A percentile compares a stretch with the other conserved stretches of the same genome.
phyloP scores from a whole-genome alignment of 192 early-diverging fungal genomes.

The Allomyces arbusculus region DNA sequence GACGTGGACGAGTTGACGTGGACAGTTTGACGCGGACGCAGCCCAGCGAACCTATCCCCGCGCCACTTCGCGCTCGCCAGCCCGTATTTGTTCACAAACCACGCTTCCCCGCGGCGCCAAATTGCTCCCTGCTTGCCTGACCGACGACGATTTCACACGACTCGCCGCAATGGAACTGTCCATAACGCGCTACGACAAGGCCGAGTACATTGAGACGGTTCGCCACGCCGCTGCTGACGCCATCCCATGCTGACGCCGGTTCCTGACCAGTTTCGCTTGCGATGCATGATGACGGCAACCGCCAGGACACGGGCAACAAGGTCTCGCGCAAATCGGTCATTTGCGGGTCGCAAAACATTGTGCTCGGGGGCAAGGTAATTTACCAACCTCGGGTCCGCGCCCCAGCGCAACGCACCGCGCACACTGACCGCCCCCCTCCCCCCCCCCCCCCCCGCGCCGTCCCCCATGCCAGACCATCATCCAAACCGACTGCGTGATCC shows the following conservation, averaged over 20 bases:
- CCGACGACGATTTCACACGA: no score
- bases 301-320: constrained; percentile 95
- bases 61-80: no score
- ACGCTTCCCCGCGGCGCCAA: no score
- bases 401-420: no score
- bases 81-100: no score
- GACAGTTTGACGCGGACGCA: no score
- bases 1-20: no score
- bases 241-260: not conserved
- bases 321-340: constrained; percentile 82
- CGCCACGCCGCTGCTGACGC: not conserved
- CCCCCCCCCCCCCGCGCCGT: no score
- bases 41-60: no score
- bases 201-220: constrained; percentile 92
- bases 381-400: no score
- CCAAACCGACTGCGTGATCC: constrained; percentile 70
- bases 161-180: constrained; percentile 40
- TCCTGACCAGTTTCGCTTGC: not conserved
- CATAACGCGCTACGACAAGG: constrained; percentile 47
- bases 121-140: no score
- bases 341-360: constrained; percentile 87
- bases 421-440: no score
- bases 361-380: constrained; percentile 76
- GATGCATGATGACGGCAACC: not conserved
- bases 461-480: constrained; percentile 65